Conservation (phyloP, 129 eudicot genomes). For the Arctium lappa region DNA sequence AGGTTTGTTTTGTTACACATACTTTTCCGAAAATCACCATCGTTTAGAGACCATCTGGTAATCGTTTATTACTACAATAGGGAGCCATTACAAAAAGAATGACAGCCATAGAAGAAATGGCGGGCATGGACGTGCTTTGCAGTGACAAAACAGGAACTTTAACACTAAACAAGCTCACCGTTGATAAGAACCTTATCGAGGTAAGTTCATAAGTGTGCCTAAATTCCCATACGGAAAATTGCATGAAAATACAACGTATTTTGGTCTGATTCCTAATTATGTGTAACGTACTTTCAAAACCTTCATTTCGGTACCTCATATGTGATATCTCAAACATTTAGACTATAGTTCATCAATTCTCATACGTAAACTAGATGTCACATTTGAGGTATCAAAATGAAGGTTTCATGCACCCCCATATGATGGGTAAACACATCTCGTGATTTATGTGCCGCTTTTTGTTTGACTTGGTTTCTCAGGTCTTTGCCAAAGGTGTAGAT, state of each 20-base stretch:
- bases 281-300: neutral
- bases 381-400: neutral
- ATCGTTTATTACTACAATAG: conserved; percentile 13
- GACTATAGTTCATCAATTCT: neutral
- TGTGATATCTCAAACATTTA: neutral
- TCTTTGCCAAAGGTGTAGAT: conserved; percentile 83
- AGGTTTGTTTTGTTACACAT: conserved; percentile 39
- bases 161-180: conserved; percentile 35
- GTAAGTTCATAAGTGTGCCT: neutral
- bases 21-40: neutral
- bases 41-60: neutral
- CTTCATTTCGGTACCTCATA: neutral
- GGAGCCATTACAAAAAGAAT: conserved; percentile 44
- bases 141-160: conserved; percentile 41
- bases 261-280: neutral
- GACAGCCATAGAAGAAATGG: conserved; percentile 48
- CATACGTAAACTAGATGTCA: too few relatives aligned
- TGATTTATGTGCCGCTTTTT: neutral
- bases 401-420: neutral
- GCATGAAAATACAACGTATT: too few relatives aligned
- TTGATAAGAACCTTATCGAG: conserved; percentile 40
- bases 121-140: conserved; percentile 44
- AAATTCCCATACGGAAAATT: too few relatives aligned
- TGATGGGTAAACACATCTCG: neutral
- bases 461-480: conserved; percentile 25